Evolutionary conservation across 202 grass and related monocot species (phyloP), one percentile per base, ranked within the genome.

Genomic region (Setaria viridis): DNA sequence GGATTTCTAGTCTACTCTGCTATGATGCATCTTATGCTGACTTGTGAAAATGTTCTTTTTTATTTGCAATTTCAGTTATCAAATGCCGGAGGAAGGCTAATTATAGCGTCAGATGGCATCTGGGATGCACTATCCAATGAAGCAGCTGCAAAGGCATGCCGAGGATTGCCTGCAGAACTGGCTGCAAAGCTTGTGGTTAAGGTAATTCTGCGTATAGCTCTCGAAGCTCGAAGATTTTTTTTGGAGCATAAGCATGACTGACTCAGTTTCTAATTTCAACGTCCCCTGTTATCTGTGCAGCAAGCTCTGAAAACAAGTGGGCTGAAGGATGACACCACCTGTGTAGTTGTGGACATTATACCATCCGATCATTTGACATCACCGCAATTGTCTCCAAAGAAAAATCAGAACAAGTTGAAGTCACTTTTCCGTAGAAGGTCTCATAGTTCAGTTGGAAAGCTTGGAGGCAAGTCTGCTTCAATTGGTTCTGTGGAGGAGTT

Each of bases 61-160:
- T 25, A 25, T 68, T 13, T 70, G 33, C 79, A 59, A 59, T 60
- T 62, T 50, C 88, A 99, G 97, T 90, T 99, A 29, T 95, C 97
- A 30, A 93, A 70, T 85, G 76, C 82, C 1, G 97, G 97, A 86
- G 93, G 97, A 85, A 88, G 97, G 66, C 68, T 96, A 12, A 96
- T 99, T 77, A 99, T 99, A 68, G 97, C 97, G 71, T 96, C 93
- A 39, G 97, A 99, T 87, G 97, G 97, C 74, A 96, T 99, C 91
- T 99, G 97, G 97, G 97, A 99, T 83, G 92, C 90, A 11, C 69
- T 99, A 66, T 88, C 94, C 80, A 91, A 85, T 59, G 97, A 99
- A 53, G 83, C 88, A 80, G 97, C 97, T 11, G 91, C 90, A 51
- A 88, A 96, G 47, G 88, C 92, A 65, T 99, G 92, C 77, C 81